phyloP scores from a whole-genome alignment of 192 early-diverging fungal species.

The Pilaira anomala region DNA sequence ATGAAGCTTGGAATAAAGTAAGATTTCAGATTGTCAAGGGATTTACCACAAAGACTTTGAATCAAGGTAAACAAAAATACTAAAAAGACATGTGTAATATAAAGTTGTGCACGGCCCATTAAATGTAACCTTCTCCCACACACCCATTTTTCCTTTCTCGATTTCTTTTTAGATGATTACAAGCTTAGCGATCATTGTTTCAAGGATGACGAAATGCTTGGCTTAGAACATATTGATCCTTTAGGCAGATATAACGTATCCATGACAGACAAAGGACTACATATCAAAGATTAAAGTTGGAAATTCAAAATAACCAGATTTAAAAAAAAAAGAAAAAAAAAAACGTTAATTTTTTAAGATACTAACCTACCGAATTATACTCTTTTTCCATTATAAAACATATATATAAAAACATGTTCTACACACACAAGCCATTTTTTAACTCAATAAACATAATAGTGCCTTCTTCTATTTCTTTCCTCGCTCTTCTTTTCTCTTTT shows the following conservation, averaged over 20 bases:
- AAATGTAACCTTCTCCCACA: not conserved
- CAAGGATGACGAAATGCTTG: slow-evolving; percentile 38
- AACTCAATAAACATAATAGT: not conserved
- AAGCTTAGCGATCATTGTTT: slow-evolving; percentile 38
- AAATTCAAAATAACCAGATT: too few species aligned
- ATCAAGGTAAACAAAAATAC: slow-evolving; percentile 19
- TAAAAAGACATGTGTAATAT: not conserved
- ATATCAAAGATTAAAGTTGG: slow-evolving; percentile 25
- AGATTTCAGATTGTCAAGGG: slow-evolving; percentile 49
- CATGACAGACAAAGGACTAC: slow-evolving; percentile 8
- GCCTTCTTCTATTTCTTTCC: not conserved
- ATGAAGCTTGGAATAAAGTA: slow-evolving; percentile 75
- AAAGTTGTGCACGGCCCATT: not conserved
- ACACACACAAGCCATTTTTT: not conserved
- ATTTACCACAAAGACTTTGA: not conserved
- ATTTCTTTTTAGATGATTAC: slow-evolving; percentile 23
- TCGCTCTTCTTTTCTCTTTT: too few species aligned
- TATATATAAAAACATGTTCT: too few species aligned
- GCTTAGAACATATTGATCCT: slow-evolving; percentile 45
- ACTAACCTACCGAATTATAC: too few species aligned
- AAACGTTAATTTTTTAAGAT: not conserved
- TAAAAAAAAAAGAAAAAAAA: not conserved
- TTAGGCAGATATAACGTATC: not conserved
- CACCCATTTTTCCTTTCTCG: not conserved
- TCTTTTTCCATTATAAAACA: too few species aligned